These are phyloP conservation scores for Luvunga scandens DNA, from an alignment of 345 rosid genomes.

Conservation along the genomic window DNA sequence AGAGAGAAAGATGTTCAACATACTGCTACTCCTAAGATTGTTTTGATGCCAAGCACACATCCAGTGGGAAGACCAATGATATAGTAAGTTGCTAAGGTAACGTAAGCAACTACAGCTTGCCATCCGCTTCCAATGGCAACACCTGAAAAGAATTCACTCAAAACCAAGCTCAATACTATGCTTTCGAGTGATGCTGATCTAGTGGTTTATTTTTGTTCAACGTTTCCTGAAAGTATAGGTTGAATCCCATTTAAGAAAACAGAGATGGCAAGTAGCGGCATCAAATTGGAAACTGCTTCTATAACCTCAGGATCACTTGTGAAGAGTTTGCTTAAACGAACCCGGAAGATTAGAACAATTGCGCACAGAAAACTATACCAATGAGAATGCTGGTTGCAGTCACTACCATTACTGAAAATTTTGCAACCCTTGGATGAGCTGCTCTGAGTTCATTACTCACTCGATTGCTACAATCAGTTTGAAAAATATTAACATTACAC, in stretches of 20 bases:
- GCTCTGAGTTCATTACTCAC: slow-evolving; percentile 95
- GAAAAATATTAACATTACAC: background rate
- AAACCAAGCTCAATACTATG: background rate
- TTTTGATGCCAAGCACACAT: slow-evolving; percentile 84
- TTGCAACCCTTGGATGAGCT: slow-evolving; percentile 71
- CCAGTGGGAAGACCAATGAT: slow-evolving; percentile 91
- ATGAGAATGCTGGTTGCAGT: slow-evolving; percentile 56
- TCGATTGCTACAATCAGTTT: slow-evolving; percentile 48
- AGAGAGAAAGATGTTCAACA: slow-evolving; percentile 17
- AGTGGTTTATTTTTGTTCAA: slow-evolving; percentile 5
- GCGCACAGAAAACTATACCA: slow-evolving; percentile 49
- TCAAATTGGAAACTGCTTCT: slow-evolving; percentile 57
- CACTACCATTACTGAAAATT: slow-evolving; percentile 72
- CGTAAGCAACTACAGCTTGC: slow-evolving; percentile 92
- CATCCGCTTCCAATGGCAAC: slow-evolving; percentile 98
- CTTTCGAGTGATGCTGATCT: background rate
- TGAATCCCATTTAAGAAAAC: slow-evolving; percentile 86
- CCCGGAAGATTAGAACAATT: slow-evolving; percentile 46
- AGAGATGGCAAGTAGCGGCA: slow-evolving; percentile 82
- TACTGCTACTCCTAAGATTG: slow-evolving; percentile 62
- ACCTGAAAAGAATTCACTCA: slow-evolving; percentile 31
- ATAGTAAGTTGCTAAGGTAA: slow-evolving; percentile 74
- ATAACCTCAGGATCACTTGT: slow-evolving; percentile 63
- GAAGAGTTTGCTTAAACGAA: slow-evolving; percentile 67
- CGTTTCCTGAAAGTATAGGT: slow-evolving; percentile 92